Evolutionary conservation across 257 asterid species (phyloP), one percentile per base, ranked within the genome.

Genomic region (Forsythia suspensa): DNA sequence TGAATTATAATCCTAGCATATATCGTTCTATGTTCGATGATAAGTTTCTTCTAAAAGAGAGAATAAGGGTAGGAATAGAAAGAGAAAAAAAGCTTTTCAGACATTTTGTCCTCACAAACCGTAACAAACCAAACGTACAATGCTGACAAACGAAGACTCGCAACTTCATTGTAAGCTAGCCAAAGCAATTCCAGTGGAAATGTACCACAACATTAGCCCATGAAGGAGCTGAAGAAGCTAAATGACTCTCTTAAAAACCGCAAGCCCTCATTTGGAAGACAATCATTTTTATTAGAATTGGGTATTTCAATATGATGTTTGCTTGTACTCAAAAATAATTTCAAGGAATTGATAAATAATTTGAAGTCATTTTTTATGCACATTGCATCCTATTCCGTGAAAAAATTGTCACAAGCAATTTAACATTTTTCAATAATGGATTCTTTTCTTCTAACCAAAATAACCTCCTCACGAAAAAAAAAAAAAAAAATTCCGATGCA

Each of bases 121-220:
- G 7, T 20, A 20, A 8, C 10, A 9, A 43, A 43, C 3, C 57
- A 48, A 48, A 74, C 24, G 3, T 38, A 57, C 11, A 39, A 52
- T 1, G 37, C 59, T 55, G n/a, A 66, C 72, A 75, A 8, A 37
- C 21, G 63, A 68, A 68, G 34, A 61, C 6, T 20, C 4, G 5
- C 40, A 12, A 4, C 46, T 20, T 34, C 70, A 75, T 39, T 40
- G 41, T 24, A 20, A 69, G 34, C 34, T 29, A 29, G 34, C 34
- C 34, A 29, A 29, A 29, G 7, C 7, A 5, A 41, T 61, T 57
- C 36, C 66, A n/a, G 10, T 3, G 4, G 66, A 24, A 41, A 75
- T 20, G 18, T 61, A 24, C 43, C 61, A 29, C 5, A 77, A 57
- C 18, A 69, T 77, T 51, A 77, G 43, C 59, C 29, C 70, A 71